These are phyloP conservation scores for Exophiala aquamarina DNA, from an alignment of 2,329 filamentous ascomycete genomes.

Conservation along the genomic window DNA sequence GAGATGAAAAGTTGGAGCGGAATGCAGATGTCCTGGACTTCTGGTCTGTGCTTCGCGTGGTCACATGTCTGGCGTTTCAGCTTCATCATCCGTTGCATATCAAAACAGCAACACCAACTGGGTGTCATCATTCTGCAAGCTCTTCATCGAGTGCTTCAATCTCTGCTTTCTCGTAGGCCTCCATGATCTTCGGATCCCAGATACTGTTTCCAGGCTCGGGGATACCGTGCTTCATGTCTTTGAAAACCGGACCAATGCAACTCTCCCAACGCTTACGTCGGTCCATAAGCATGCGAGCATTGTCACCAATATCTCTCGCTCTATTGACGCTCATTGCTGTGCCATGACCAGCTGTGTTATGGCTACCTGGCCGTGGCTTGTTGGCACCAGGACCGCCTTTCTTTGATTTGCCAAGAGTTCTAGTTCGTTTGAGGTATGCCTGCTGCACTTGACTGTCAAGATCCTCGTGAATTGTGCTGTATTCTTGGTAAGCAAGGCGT, in stretches of 20 bases:
- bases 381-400: conserved; percentile 71
- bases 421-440: conserved; percentile 92
- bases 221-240: conserved; percentile 75
- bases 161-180: conserved; percentile 70
- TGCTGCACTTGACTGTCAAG: conserved; percentile 92
- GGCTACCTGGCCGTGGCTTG: conserved; percentile 57
- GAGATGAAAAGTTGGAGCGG: too few species aligned
- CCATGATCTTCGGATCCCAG: conserved; percentile 73
- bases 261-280: conserved; percentile 84
- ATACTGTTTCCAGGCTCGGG: conserved; percentile 69
- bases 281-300: conserved; percentile 90
- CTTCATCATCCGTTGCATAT: not conserved
- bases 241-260: conserved; percentile 86
- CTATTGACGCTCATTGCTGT: conserved; percentile 58
- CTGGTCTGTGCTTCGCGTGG: too few species aligned
- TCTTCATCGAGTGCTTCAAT: conserved; percentile 80
- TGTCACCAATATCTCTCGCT: conserved; percentile 77
- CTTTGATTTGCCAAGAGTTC: conserved; percentile 90
- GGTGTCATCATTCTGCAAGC: conserved; percentile 40
- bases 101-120: too few species aligned
- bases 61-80: not conserved
- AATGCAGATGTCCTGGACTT: too few species aligned
- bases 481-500: conserved; percentile 94
- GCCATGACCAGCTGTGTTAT: conserved; percentile 51
- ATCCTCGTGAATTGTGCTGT: conserved; percentile 93